phyloP scores from a whole-genome alignment of 345 rosid genomes.

The Brassica nigra region DNA sequence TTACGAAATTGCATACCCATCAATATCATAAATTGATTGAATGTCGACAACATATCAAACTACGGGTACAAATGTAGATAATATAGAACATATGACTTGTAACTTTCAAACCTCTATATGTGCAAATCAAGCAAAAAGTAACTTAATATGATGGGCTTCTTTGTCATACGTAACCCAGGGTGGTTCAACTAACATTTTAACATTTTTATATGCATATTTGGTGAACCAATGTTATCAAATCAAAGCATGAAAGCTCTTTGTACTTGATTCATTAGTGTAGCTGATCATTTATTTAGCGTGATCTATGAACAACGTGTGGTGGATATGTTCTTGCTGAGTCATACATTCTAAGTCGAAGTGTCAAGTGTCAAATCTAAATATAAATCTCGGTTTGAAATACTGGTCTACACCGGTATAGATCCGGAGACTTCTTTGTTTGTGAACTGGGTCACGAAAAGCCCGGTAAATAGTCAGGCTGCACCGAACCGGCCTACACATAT shows the following conservation, averaged over 20 bases:
- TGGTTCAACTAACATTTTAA: slow-evolving; percentile 35
- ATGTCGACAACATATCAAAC: slow-evolving; percentile 17
- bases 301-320: background rate
- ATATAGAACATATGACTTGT: slow-evolving; percentile 17
- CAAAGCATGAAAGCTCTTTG: slow-evolving; percentile 20
- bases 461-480: background rate
- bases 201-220: slow-evolving; percentile 29
- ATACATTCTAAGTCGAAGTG: background rate
- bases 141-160: slow-evolving; percentile 33
- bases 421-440: background rate
- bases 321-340: slow-evolving; percentile 12
- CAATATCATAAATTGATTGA: slow-evolving; percentile 12
- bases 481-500: slow-evolving; percentile 45
- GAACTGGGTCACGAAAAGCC: slow-evolving; percentile 33
- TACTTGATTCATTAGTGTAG: slow-evolving; percentile 8
- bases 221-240: slow-evolving; percentile 37
- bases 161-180: slow-evolving; percentile 25
- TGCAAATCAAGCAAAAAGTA: slow-evolving; percentile 43
- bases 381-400: background rate
- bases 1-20: slow-evolving; percentile 25
- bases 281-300: slow-evolving; percentile 3
- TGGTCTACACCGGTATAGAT: background rate
- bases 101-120: slow-evolving; percentile 33
- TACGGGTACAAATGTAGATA: slow-evolving; percentile 23
- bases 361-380: background rate